Base-by-base conservation (phyloP, 164 flowering plant species). In the Nymphaea colorata region DNA sequence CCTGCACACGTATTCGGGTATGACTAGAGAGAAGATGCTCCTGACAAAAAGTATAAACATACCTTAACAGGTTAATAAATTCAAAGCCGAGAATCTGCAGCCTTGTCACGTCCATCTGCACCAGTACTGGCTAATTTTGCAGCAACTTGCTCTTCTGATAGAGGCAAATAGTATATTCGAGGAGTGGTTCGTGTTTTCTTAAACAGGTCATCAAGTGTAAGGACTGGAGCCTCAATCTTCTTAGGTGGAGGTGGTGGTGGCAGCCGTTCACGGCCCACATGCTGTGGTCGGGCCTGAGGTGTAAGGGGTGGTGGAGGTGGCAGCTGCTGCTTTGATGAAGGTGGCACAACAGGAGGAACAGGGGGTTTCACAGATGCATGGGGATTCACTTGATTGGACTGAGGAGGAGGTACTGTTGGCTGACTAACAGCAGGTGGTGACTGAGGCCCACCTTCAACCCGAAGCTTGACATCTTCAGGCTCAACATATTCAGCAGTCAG, bases 121-220 rank as follows among this genome's bases (percentile, higher is more conserved):
- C 10, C 64, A 4, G 10, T 4, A 8, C 15, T 43, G 43, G 66
- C 66, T 43, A 64, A 64, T 18, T 64, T 64, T 43, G 66, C 66
- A 64, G 53, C 66, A 64, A 64, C 66, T 64, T 87, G 85, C 62
- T 89, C 92, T 42, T 93, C 96, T 5, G 97, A 82, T 65, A 93
- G 68, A 5, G 98, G 97, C 63, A 93, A 67, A 73, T 87, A 93
- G 78, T 90, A 93, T 71, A 93, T 89, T 14, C 96, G 79, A 36
- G 98, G 98, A 15, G 82, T 77, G 5, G 91, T 83, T 45, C 71
- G 86, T 6, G 98, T 93, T 74, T 64, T 64, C 44, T 43, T 64
- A 44, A 64, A 64, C 11, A 64, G 66, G 42, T 64, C 66, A 64
- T 64, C 66, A 42, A 64, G 51, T 64, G 66, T 64, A 12, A 41